Conservation (phyloP, 345 rosid species). For the Gossypium thurberi region DNA sequence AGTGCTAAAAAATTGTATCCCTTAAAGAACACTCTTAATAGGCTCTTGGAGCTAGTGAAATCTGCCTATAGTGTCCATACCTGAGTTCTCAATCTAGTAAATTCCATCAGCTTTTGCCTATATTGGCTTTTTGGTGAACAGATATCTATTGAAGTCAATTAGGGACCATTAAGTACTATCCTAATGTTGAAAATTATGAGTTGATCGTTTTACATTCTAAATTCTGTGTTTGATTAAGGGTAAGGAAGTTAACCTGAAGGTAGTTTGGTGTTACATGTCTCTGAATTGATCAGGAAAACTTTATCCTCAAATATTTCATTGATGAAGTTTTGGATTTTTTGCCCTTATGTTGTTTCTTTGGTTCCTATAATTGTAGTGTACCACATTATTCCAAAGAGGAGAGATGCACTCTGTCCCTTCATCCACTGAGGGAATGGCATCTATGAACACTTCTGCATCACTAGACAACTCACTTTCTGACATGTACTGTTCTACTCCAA, state of each 20-base stretch:
- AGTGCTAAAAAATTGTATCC: neutral
- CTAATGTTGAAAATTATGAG: neutral
- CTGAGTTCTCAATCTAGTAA: neutral
- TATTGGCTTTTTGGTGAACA: neutral
- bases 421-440: conserved; percentile 62
- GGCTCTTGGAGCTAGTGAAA: neutral
- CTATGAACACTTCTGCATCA: conserved; percentile 56
- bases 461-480: conserved; percentile 81
- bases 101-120: neutral
- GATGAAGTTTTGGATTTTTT: conserved; percentile 14
- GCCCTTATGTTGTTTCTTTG: conserved; percentile 6
- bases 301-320: neutral
- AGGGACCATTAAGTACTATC: neutral
- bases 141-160: neutral
- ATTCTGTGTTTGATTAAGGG: neutral
- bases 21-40: neutral
- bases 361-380: conserved; percentile 40
- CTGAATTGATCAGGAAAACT: conserved; percentile 1
- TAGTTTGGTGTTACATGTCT: conserved; percentile 11
- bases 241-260: conserved; percentile 8
- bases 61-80: neutral
- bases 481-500: conserved; percentile 81
- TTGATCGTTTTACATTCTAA: neutral
- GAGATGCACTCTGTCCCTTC: conserved; percentile 70
- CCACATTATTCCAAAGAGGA: conserved; percentile 65